Evolutionary conservation across 306 rosid species (phyloP).

Genomic region (Dryas alaskensis): DNA sequence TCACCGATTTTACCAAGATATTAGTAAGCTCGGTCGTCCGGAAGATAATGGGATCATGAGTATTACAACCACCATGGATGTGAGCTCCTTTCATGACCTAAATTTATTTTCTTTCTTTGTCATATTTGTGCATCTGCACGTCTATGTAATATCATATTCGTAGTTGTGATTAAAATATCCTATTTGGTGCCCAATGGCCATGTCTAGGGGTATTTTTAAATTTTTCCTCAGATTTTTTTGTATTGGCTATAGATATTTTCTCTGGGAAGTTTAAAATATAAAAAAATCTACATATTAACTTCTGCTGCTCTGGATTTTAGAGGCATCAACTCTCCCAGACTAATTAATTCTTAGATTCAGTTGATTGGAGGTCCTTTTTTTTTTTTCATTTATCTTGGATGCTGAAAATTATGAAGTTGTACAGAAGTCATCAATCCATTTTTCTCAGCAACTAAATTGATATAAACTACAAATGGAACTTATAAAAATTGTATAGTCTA

Average conservation of each 20-base stretch:
- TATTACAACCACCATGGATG: slow-evolving; percentile 68
- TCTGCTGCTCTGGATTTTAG: neutral
- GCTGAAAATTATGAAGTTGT: neutral
- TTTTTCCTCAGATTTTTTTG: neutral
- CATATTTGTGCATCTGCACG: neutral
- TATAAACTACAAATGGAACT: neutral
- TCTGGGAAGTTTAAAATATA: neutral
- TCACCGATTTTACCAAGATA: slow-evolving; percentile 78
- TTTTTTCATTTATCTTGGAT: neutral
- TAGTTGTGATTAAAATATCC: neutral
- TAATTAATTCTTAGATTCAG: neutral
- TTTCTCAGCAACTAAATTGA: neutral
- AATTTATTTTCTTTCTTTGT: neutral
- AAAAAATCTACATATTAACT: neutral
- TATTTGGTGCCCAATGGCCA: neutral
- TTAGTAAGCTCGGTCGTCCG: slow-evolving; percentile 78
- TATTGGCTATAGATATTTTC: neutral
- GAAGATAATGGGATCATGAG: slow-evolving; percentile 61
- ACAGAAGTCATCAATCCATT: neutral
- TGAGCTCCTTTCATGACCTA: slow-evolving; percentile 34
- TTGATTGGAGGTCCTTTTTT: neutral
- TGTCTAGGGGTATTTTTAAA: neutral
- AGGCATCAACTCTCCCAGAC: neutral
- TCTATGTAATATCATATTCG: neutral
- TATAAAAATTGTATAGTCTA: neutral